A percentile compares a stretch with the other conserved stretches of the same genome.
phyloP scores from a whole-genome alignment of 495 filamentous ascomycete species.

The Astrothelium macrocarpum region DNA sequence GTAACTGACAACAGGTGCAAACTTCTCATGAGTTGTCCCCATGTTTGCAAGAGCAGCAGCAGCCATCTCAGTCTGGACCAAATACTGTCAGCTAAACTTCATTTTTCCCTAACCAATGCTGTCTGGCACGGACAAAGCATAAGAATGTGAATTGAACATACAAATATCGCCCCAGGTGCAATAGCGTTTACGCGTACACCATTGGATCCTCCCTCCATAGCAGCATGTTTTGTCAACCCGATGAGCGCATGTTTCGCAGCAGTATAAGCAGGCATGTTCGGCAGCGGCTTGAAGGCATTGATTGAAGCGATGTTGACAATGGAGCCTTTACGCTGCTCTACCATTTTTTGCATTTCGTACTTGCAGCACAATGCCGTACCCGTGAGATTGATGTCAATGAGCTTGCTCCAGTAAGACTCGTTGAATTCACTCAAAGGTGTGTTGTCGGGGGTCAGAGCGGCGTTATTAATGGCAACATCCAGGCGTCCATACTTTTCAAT shows the following conservation, averaged over 20 bases:
- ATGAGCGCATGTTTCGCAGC: background rate
- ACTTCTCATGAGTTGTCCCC: constrained; percentile 25
- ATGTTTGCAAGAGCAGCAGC: constrained; percentile 18
- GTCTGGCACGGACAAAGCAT: background rate
- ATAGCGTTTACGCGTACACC: constrained; percentile 4
- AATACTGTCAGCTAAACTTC: background rate
- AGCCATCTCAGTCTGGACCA: constrained; percentile 28
- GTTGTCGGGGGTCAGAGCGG: constrained; percentile 2
- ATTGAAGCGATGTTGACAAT: background rate
- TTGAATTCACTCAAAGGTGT: background rate
- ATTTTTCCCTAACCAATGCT: background rate
- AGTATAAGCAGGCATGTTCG: background rate
- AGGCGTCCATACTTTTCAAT: constrained; percentile 17
- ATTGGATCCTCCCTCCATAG: background rate
- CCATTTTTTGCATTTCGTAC: background rate
- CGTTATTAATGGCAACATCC: constrained; percentile 23
- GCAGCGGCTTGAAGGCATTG: background rate
- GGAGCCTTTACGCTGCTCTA: background rate
- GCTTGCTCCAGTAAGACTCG: background rate
- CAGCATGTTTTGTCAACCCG: constrained; percentile 10
- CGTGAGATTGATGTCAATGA: background rate
- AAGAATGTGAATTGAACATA: background rate
- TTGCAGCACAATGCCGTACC: background rate
- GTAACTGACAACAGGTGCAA: constrained; percentile 15
- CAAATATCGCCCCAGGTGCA: constrained; percentile 22